Percentiles rank a stretch among this genome's conserved stretches.
These are phyloP conservation scores for Rhizopogon salebrosus DNA, from an alignment of 768 basidiomycete genomes.

Conservation along the genomic window DNA sequence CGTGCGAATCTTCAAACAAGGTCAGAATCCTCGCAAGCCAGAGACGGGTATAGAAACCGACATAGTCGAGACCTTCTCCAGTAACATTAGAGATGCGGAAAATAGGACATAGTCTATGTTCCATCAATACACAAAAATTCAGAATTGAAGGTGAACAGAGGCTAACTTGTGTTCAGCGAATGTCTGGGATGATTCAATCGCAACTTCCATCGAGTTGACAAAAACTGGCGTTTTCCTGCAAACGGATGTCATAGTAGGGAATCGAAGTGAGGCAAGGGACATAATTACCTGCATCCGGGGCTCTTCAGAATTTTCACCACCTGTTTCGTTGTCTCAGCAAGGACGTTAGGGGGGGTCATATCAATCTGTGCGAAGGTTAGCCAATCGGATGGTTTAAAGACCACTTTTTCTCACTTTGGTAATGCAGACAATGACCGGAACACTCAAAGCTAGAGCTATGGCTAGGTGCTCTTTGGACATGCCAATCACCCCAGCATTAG, in stretches of 20 bases:
- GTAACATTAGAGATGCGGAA: constrained; percentile 94
- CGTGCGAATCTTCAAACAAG: constrained; percentile 56
- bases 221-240: constrained; percentile 77
- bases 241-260: not conserved
- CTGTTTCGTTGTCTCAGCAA: constrained; percentile 89
- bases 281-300: constrained; percentile 80
- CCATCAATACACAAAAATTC: constrained; percentile 2
- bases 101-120: constrained; percentile 74
- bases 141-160: not conserved
- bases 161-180: constrained; percentile 70
- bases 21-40: constrained; percentile 5
- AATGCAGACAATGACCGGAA: constrained; percentile 90
- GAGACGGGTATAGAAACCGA: constrained; percentile 26
- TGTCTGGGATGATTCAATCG: constrained; percentile 69
- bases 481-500: constrained; percentile 86
- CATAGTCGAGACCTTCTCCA: constrained; percentile 82
- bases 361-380: constrained; percentile 53
- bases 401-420: constrained; percentile 63
- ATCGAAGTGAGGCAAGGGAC: not conserved
- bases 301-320: constrained; percentile 88
- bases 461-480: constrained; percentile 98
- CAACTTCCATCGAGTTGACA: constrained; percentile 75
- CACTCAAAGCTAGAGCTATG: constrained; percentile 87
- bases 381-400: not conserved
- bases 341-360: constrained; percentile 92